phyloP scores from a whole-genome alignment of 2,329 filamentous ascomycete genomes.

The Colletotrichum sp. region DNA sequence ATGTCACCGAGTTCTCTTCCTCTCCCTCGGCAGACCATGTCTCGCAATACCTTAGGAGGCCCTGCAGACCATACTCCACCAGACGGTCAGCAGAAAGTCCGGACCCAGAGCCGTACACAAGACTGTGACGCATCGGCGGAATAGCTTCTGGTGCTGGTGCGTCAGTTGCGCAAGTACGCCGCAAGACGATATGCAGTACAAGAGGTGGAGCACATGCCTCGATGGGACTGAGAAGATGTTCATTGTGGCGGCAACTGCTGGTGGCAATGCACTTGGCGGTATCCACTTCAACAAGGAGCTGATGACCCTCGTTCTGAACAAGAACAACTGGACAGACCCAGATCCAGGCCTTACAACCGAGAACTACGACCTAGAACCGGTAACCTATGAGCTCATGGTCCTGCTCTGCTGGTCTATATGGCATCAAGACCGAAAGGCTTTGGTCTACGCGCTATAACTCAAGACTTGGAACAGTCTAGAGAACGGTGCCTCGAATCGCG shows the following conservation, averaged over 20 bases:
- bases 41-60: neutral
- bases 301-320: neutral
- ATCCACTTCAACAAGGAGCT: neutral
- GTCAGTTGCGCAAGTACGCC: neutral
- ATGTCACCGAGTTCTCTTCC: neutral
- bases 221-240: neutral
- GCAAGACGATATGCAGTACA: neutral
- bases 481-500: neutral
- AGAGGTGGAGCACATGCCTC: neutral
- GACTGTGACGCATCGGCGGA: neutral
- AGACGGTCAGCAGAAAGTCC: neutral
- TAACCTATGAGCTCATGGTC: fast-evolving
- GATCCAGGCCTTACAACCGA: neutral
- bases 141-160: neutral
- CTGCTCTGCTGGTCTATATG: neutral
- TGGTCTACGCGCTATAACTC: neutral
- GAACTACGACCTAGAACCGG: neutral
- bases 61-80: neutral
- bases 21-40: neutral
- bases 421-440: neutral
- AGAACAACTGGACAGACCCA: neutral
- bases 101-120: neutral
- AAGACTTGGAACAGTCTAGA: neutral
- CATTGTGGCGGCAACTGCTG: neutral
- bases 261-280: neutral